phyloP scores from a whole-genome alignment of 208 protist genomes.

The Dictyostelium gargantuum region DNA sequence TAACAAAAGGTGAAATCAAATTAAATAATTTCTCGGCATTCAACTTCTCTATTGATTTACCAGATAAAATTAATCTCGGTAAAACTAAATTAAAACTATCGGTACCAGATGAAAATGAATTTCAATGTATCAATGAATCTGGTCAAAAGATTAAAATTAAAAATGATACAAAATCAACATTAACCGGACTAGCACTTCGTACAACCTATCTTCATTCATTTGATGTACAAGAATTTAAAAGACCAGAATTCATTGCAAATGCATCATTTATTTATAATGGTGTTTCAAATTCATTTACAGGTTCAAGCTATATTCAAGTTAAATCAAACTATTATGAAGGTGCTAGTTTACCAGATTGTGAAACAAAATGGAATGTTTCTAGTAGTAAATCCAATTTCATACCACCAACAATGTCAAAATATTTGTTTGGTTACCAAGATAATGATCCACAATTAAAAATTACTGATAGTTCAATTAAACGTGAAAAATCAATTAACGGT shows the following conservation, averaged over 20 bases:
- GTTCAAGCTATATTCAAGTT: slow-evolving; percentile 3
- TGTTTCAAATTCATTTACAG: background rate
- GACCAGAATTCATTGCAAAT: slow-evolving; percentile 40
- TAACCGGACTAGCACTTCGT: too few species aligned
- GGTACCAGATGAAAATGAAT: background rate
- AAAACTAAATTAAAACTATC: background rate
- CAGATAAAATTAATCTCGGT: slow-evolving; percentile 27
- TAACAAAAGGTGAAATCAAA: slow-evolving; percentile 11
- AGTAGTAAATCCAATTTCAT: background rate
- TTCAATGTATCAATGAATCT: background rate
- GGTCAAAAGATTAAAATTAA: background rate
- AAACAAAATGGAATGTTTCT: background rate
- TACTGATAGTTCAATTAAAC: background rate
- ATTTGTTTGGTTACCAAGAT: background rate
- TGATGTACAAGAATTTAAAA: slow-evolving; percentile 37
- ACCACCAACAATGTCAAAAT: background rate
- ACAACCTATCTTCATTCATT: background rate
- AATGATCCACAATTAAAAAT: background rate
- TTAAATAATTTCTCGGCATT: slow-evolving; percentile 14
- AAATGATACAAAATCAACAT: too few species aligned
- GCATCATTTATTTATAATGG: background rate
- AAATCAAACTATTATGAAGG: slow-evolving; percentile 57
- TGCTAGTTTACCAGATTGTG: background rate
- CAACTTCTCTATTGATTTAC: background rate
- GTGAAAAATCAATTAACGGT: background rate